A percentile compares a stretch with the other conserved stretches of the same genome.
These are phyloP conservation scores for Rhizophora mangle DNA, from an alignment of 345 rosid genomes.

Conservation along the genomic window DNA sequence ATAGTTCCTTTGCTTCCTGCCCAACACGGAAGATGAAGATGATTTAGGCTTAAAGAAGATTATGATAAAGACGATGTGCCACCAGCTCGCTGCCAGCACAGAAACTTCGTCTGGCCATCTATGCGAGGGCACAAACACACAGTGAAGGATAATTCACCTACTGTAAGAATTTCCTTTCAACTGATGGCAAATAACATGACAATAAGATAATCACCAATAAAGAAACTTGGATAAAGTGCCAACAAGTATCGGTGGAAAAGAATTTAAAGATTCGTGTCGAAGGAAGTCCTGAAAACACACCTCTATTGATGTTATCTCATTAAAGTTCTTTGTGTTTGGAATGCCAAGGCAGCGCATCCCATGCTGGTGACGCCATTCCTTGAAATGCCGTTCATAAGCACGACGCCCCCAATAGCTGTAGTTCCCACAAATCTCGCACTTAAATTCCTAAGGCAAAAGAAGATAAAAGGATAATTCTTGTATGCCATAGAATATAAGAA, in stretches of 20 bases:
- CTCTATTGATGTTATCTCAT: slow-evolving; percentile 89
- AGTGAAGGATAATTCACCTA: background rate
- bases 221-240: background rate
- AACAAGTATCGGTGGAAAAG: background rate
- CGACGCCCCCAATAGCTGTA: slow-evolving; percentile 97
- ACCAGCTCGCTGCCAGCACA: background rate
- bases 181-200: background rate
- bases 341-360: slow-evolving; percentile 99
- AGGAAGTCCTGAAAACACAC: slow-evolving; percentile 26
- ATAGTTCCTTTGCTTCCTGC: slow-evolving; percentile 93
- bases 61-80: background rate
- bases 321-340: slow-evolving; percentile 98
- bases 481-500: background rate
- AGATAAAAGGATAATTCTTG: background rate
- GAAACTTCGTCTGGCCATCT: background rate
- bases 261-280: background rate
- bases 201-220: background rate
- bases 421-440: slow-evolving; percentile 95
- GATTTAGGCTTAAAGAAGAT: background rate
- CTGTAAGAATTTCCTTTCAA: background rate
- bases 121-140: background rate
- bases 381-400: slow-evolving; percentile 95
- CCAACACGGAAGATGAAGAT: no score
- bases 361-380: slow-evolving; percentile 98
- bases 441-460: slow-evolving; percentile 59